phyloP scores from a whole-genome alignment of 2,329 filamentous ascomycete species.

The Penicillium sp. region DNA sequence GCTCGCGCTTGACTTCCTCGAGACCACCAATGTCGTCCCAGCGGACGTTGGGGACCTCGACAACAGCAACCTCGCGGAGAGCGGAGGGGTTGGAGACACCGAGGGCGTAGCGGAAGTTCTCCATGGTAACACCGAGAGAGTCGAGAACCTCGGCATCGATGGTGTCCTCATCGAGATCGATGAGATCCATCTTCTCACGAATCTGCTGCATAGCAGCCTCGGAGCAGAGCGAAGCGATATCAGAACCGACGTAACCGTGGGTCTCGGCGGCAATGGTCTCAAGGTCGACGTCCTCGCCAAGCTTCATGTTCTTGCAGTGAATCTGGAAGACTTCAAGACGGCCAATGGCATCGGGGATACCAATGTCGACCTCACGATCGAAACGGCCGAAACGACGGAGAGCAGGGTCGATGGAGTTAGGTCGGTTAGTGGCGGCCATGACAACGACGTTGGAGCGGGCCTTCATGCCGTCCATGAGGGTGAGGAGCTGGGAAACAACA shows the following conservation, averaged over 20 bases:
- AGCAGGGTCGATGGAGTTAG: slow-evolving; percentile 97
- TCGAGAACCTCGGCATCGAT: slow-evolving; percentile 98
- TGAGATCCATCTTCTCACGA: slow-evolving; percentile 99
- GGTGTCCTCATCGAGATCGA: slow-evolving; percentile 97
- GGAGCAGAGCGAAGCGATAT: slow-evolving; percentile 96
- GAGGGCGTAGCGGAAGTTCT: slow-evolving; percentile 99
- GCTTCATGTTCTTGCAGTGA: slow-evolving; percentile 99
- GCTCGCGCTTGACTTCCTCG: slow-evolving; percentile 97
- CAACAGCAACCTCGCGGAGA: slow-evolving; percentile 96
- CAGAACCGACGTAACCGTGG: slow-evolving; percentile 97
- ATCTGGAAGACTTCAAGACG: slow-evolving; percentile 99
- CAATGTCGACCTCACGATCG: slow-evolving; percentile 98
- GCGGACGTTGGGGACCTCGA: slow-evolving; percentile 98
- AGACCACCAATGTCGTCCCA: slow-evolving; percentile 99
- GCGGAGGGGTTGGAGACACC: slow-evolving; percentile 98
- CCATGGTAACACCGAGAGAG: slow-evolving; percentile 97
- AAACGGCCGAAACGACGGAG: slow-evolving; percentile 98
- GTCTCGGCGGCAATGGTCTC: slow-evolving; percentile 97
- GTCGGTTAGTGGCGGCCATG: slow-evolving; percentile 98
- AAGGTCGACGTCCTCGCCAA: slow-evolving; percentile 92
- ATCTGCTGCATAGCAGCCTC: slow-evolving; percentile 99
- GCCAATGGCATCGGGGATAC: slow-evolving; percentile 94
- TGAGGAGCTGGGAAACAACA: slow-evolving; percentile 94
- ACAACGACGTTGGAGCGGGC: slow-evolving; percentile 97
- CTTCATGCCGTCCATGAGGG: slow-evolving; percentile 99